phyloP scores from a whole-genome alignment of 768 basidiomycete species.

The Mycena galericulata region DNA sequence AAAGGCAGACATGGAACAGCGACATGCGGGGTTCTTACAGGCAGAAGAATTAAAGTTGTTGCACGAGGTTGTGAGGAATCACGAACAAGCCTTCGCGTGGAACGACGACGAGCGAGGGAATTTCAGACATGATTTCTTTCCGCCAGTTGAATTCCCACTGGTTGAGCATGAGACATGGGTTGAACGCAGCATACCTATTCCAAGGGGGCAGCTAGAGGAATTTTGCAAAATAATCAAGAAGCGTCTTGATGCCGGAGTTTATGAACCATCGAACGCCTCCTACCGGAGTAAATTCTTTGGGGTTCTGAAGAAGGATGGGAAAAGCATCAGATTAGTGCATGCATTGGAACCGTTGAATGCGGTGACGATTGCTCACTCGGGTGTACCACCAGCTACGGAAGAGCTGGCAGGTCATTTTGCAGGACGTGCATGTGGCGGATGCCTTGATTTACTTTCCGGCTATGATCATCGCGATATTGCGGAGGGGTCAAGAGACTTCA shows the following conservation, averaged over 20 bases:
- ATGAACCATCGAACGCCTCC: slow-evolving; percentile 17
- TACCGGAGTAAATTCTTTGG: slow-evolving; percentile 50
- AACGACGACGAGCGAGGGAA: slow-evolving; percentile 21
- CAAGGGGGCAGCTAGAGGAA: slow-evolving; percentile 25
- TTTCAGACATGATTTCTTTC: slow-evolving; percentile 28
- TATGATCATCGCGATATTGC: slow-evolving; percentile 43
- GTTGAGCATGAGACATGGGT: slow-evolving; percentile 41
- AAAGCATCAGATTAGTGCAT: slow-evolving; percentile 40
- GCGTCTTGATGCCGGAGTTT: slow-evolving; percentile 30
- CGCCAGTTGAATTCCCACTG: slow-evolving; percentile 36
- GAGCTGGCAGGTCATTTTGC: slow-evolving; percentile 30
- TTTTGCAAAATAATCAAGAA: slow-evolving; percentile 33
- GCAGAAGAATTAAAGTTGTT: slow-evolving; percentile 43
- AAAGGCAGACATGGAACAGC: slow-evolving; percentile 32
- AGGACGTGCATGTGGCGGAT: slow-evolving; percentile 32
- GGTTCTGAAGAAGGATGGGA: slow-evolving; percentile 41
- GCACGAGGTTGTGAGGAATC: slow-evolving; percentile 35
- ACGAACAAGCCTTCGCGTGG: slow-evolving; percentile 34
- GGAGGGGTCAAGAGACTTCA: slow-evolving; percentile 41
- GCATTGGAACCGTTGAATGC: slow-evolving; percentile 43
- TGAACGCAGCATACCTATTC: slow-evolving; percentile 33
- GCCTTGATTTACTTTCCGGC: slow-evolving; percentile 40
- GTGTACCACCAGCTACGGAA: slow-evolving; percentile 35
- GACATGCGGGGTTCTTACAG: slow-evolving; percentile 36
- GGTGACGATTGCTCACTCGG: slow-evolving; percentile 37